Percentiles rank a stretch among this genome's conserved stretches.
These are phyloP conservation scores for Dipodascopsis uninucleata DNA, from an alignment of 805 yeast species.

Conservation along the genomic window DNA sequence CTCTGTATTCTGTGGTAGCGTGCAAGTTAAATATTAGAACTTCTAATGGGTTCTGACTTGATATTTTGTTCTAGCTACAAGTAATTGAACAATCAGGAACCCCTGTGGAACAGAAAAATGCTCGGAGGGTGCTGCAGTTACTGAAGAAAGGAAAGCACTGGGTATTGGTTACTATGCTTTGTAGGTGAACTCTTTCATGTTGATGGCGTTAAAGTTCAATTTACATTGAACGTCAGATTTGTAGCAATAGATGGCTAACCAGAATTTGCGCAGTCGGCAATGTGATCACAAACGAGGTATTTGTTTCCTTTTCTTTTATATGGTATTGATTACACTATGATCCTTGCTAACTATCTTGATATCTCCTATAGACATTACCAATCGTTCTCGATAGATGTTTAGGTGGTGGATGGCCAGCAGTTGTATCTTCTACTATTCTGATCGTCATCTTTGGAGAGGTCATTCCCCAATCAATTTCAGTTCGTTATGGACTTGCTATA, in stretches of 20 bases:
- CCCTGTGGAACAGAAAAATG: slow-evolving; percentile 58
- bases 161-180: slow-evolving; percentile 83
- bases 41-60: not conserved
- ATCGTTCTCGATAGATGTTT: slow-evolving; percentile 87
- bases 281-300: slow-evolving; percentile 25
- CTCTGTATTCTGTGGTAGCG: too few species aligned
- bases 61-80: slow-evolving; percentile 45
- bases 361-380: slow-evolving; percentile 92
- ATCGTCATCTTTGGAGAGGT: slow-evolving; percentile 95
- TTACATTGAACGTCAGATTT: slow-evolving; percentile 60
- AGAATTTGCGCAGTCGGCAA: too few species aligned
- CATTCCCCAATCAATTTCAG: slow-evolving; percentile 91
- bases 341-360: too few species aligned
- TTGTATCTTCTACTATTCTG: slow-evolving; percentile 84
- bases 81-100: slow-evolving; percentile 86
- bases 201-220: not conserved
- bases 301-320: not conserved
- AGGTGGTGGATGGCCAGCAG: slow-evolving; percentile 98
- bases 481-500: slow-evolving; percentile 83
- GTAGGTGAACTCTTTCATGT: slow-evolving; percentile 3
- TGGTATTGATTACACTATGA: too few species aligned
- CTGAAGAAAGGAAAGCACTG: slow-evolving; percentile 88
- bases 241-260: slow-evolving; percentile 85
- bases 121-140: slow-evolving; percentile 65
- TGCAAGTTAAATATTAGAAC: not conserved